These are phyloP conservation scores for Mortierella sp. DNA, from an alignment of 371 early-diverging fungal genomes.

Conservation along the genomic window DNA sequence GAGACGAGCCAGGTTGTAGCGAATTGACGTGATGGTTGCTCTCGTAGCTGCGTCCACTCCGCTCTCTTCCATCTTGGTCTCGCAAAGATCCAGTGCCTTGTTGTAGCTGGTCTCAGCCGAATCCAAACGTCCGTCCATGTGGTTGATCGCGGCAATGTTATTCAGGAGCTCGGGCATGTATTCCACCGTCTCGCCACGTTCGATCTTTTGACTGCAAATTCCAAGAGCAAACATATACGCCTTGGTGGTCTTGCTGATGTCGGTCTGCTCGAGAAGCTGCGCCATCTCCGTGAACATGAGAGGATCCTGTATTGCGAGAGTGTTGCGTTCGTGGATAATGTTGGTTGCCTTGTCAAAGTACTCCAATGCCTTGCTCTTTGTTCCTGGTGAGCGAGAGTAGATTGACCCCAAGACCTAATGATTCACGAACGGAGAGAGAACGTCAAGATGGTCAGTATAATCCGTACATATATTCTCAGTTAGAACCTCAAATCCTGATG, in stretches of 20 bases:
- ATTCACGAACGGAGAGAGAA: too few species aligned
- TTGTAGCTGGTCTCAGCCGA: conserved; percentile 57
- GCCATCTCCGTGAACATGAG: conserved; percentile 73
- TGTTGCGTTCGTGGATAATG: conserved; percentile 59
- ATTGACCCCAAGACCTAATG: conserved; percentile 69
- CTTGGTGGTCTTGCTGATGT: conserved; percentile 64
- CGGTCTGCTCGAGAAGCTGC: conserved; percentile 71
- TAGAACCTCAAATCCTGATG: neutral
- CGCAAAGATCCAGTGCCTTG: conserved; percentile 58
- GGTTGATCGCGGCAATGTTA: conserved; percentile 85
- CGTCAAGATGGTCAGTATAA: neutral
- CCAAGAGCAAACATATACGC: conserved; percentile 65
- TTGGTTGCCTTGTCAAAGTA: conserved; percentile 71
- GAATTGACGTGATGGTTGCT: conserved; percentile 66
- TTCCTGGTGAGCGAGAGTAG: conserved; percentile 73
- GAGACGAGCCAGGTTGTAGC: conserved; percentile 88
- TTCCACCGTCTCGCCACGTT: conserved; percentile 54
- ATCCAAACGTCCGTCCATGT: conserved; percentile 63
- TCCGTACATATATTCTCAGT: neutral
- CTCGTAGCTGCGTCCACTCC: conserved; percentile 42
- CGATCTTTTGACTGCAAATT: conserved; percentile 56
- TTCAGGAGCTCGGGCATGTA: conserved; percentile 81
- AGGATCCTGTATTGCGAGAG: conserved; percentile 65
- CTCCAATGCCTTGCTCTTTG: conserved; percentile 74
- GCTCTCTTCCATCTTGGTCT: conserved; percentile 28